phyloP scores from a whole-genome alignment of 2,329 filamentous ascomycete species.

The Trichophyton equinum region DNA sequence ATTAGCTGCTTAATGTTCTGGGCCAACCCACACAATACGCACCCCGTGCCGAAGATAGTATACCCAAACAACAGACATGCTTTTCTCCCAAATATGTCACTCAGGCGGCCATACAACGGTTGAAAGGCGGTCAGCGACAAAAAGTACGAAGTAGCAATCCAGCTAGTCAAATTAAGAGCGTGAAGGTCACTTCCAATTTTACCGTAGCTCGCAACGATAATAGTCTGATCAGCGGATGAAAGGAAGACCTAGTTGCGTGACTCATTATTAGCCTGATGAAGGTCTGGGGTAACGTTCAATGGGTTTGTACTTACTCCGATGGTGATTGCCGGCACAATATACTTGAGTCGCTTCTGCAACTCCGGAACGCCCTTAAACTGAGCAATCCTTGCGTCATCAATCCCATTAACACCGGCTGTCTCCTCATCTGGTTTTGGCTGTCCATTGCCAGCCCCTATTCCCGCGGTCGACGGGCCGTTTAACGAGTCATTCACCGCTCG shows the following conservation, averaged over 20 bases:
- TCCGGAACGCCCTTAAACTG: slow-evolving; percentile 38
- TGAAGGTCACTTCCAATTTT: slow-evolving; percentile 64
- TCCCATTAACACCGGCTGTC: slow-evolving; percentile 18
- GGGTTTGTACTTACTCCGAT: slow-evolving; percentile 41
- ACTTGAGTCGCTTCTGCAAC: slow-evolving; percentile 40
- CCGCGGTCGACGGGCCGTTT: slow-evolving; percentile 10
- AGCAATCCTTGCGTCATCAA: slow-evolving; percentile 18
- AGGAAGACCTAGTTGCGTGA: slow-evolving; percentile 48
- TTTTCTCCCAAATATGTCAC: slow-evolving; percentile 60
- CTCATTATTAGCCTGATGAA: background rate
- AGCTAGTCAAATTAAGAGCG: slow-evolving; percentile 60
- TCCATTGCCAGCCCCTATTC: slow-evolving; percentile 12
- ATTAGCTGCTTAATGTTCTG: slow-evolving; percentile 54
- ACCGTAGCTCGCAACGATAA: slow-evolving; percentile 66
- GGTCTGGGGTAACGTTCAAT: background rate
- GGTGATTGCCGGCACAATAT: slow-evolving; percentile 49
- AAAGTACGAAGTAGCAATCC: slow-evolving; percentile 61
- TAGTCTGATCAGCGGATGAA: slow-evolving; percentile 61
- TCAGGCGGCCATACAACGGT: slow-evolving; percentile 59
- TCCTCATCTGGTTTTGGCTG: slow-evolving; percentile 12
- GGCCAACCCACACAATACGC: slow-evolving; percentile 49
- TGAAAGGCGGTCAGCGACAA: slow-evolving; percentile 64
- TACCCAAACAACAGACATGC: slow-evolving; percentile 53
- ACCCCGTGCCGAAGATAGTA: slow-evolving; percentile 52
- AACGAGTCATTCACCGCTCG: slow-evolving; percentile 15